phyloP scores from a whole-genome alignment of 495 filamentous ascomycete species.

The Xylaria bambusicola region DNA sequence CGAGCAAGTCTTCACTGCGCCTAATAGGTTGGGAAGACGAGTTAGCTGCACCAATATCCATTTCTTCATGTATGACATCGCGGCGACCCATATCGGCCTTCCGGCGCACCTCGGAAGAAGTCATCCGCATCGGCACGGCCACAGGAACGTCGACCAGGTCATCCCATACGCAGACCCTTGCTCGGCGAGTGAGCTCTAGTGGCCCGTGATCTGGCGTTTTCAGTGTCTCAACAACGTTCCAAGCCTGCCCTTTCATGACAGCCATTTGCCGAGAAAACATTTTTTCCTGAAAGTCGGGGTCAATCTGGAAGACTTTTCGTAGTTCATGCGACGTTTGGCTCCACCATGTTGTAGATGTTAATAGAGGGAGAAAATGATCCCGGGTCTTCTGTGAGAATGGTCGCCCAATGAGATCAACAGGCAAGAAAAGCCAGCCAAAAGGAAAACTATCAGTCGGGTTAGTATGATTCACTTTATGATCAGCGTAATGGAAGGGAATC shows the following conservation, averaged over 20 bases:
- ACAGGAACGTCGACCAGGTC: slow-evolving; percentile 94
- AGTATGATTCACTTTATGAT: slow-evolving; percentile 18
- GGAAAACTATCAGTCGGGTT: slow-evolving; percentile 66
- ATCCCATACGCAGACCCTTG: slow-evolving; percentile 96
- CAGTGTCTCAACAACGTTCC: slow-evolving; percentile 97
- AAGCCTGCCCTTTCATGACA: slow-evolving; percentile 98
- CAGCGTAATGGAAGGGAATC: background rate
- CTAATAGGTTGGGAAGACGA: slow-evolving; percentile 46
- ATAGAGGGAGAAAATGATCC: slow-evolving; percentile 88
- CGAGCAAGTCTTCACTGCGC: slow-evolving; percentile 65
- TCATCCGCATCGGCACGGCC: slow-evolving; percentile 81
- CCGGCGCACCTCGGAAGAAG: slow-evolving; percentile 75
- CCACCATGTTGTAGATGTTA: slow-evolving; percentile 97
- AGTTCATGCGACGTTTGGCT: slow-evolving; percentile 86
- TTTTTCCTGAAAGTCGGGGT: slow-evolving; percentile 93
- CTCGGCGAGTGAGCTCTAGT: slow-evolving; percentile 84
- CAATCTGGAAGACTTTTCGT: slow-evolving; percentile 80
- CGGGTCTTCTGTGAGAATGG: slow-evolving; percentile 92
- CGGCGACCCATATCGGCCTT: slow-evolving; percentile 48
- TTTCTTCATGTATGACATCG: slow-evolving; percentile 67
- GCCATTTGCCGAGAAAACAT: slow-evolving; percentile 98
- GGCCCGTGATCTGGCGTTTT: slow-evolving; percentile 92
- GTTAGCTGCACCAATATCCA: slow-evolving; percentile 82
- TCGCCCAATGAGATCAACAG: slow-evolving; percentile 92
- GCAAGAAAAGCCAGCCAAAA: slow-evolving; percentile 97